Evolutionary conservation across 1,284 basidiomycete genomes (phyloP).

Genomic region (Ceratobasidium theobromae): DNA sequence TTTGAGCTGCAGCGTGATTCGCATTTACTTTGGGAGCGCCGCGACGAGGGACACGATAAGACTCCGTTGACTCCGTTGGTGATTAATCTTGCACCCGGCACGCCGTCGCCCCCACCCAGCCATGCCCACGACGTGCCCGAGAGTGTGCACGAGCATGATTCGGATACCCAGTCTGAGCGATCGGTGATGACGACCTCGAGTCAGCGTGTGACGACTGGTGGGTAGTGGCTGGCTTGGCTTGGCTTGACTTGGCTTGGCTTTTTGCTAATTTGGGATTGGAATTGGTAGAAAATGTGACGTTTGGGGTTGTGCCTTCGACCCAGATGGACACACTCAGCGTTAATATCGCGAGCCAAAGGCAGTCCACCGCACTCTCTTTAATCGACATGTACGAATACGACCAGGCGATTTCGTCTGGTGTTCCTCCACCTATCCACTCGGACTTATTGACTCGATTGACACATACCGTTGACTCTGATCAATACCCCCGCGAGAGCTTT

Average conservation of each 20-base stretch:
- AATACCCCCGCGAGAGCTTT: neutral
- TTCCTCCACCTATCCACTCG: conserved; percentile 17
- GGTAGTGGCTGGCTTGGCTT: no score
- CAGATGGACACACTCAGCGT: conserved; percentile 12
- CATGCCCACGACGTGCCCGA: conserved; percentile 14
- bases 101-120: conserved; percentile 14
- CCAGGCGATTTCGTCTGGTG: conserved; percentile 7
- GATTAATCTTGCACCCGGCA: conserved; percentile 24
- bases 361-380: conserved; percentile 21
- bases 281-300: conserved; percentile 16
- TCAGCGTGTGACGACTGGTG: conserved; percentile 16
- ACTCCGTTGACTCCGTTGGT: conserved; percentile 8
- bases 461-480: neutral
- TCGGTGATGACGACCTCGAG: conserved; percentile 15
- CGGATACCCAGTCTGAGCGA: conserved; percentile 22
- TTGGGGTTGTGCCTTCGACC: conserved; percentile 20
- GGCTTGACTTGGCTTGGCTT: no score
- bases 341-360: neutral
- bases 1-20: neutral
- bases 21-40: conserved; percentile 17
- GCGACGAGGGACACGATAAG: neutral
- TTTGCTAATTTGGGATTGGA: neutral
- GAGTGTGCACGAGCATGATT: conserved; percentile 30
- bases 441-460: neutral
- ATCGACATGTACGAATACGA: conserved; percentile 31